Evolutionary conservation across 1,139 yeast species (phyloP).

Genomic region (Nadsonia starkeyi-henricii): DNA sequence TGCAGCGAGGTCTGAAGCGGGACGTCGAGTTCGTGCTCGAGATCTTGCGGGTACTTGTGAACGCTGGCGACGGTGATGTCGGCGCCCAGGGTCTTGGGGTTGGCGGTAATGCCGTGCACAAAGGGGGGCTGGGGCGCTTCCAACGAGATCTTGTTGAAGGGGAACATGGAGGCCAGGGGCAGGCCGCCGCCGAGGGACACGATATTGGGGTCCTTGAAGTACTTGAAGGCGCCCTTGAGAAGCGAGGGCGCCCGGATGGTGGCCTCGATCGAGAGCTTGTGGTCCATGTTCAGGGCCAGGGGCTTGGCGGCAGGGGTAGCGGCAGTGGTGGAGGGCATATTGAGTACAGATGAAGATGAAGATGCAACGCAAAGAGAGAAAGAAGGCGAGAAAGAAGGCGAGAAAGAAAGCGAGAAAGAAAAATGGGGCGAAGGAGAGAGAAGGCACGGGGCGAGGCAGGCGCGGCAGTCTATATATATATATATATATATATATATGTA

Average conservation of each 20-base stretch:
- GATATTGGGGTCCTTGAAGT: slow-evolving; percentile 58
- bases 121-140: slow-evolving; percentile 71
- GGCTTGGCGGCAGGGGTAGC: slow-evolving; percentile 10
- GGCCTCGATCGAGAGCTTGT: slow-evolving; percentile 69
- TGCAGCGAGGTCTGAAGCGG: slow-evolving; percentile 80
- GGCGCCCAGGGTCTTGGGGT: slow-evolving; percentile 36
- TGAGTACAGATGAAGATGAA: too few species aligned
- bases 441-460: too few species aligned
- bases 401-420: too few species aligned
- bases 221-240: slow-evolving; percentile 71
- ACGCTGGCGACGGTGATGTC: slow-evolving; percentile 33
- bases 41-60: slow-evolving; percentile 24
- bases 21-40: slow-evolving; percentile 37
- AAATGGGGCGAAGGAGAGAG: too few species aligned
- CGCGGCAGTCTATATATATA: too few species aligned
- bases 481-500: too few species aligned
- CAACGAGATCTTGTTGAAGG: slow-evolving; percentile 62
- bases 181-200: slow-evolving; percentile 92
- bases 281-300: slow-evolving; percentile 53
- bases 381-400: too few species aligned
- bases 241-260: slow-evolving; percentile 64
- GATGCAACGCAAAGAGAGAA: too few species aligned
- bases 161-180: slow-evolving; percentile 82
- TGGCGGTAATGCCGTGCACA: slow-evolving; percentile 57
- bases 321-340: too few species aligned